Percentiles rank a stretch among this genome's conserved stretches.
These are phyloP conservation scores for Glycyrrhiza uralensis DNA, from an alignment of 306 rosid genomes.

Conservation along the genomic window DNA sequence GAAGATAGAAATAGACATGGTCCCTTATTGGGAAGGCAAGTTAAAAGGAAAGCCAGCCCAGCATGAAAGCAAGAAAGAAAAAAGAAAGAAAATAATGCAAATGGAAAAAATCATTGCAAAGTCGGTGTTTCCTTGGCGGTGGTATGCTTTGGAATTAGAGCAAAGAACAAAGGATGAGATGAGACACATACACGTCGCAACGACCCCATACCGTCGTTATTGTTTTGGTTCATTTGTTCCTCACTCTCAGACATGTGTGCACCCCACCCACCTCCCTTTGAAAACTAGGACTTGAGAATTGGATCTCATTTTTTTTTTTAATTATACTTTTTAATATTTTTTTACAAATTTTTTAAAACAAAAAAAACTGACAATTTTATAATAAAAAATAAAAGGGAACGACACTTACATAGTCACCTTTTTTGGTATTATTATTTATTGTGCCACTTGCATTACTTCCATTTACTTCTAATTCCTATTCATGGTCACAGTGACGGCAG, in stretches of 20 bases:
- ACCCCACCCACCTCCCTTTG: neutral
- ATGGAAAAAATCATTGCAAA: neutral
- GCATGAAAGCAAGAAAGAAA: neutral
- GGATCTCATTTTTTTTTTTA: too few species aligned
- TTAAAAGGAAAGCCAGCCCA: neutral
- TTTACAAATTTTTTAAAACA: too few species aligned
- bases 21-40: neutral
- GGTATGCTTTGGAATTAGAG: slow-evolving; percentile 47
- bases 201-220: slow-evolving; percentile 28
- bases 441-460: too few species aligned
- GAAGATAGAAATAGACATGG: slow-evolving; percentile 27
- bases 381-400: too few species aligned
- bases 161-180: slow-evolving; percentile 1
- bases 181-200: neutral
- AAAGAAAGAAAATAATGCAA: neutral
- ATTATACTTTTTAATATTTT: too few species aligned
- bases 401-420: too few species aligned
- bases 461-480: too few species aligned
- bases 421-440: too few species aligned
- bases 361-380: too few species aligned
- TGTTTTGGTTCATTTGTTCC: slow-evolving; percentile 19
- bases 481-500: too few species aligned
- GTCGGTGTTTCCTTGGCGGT: slow-evolving; percentile 57
- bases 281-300: too few species aligned
- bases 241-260: slow-evolving; percentile 9